Conservation (phyloP, 2,329 filamentous ascomycete genomes). For the Uncinocarpus reesii region DNA sequence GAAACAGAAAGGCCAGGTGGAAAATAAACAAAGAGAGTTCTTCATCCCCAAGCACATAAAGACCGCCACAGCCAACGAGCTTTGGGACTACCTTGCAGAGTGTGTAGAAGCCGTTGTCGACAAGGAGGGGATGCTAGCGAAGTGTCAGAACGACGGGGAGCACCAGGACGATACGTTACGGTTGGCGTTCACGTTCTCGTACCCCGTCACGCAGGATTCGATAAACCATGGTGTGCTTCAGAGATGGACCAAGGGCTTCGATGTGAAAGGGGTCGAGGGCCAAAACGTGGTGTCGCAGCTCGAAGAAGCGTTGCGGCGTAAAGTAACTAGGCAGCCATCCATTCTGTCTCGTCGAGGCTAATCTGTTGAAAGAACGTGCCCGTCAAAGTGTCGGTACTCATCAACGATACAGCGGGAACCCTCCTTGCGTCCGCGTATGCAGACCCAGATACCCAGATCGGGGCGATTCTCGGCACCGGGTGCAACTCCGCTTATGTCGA, state of each 20-base stretch:
- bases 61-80: slow-evolving; percentile 68
- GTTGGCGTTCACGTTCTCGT: slow-evolving; percentile 92
- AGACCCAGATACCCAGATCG: slow-evolving; percentile 80
- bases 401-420: slow-evolving; percentile 96
- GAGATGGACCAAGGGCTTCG: slow-evolving; percentile 95
- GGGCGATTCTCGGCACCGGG: slow-evolving; percentile 95
- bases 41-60: slow-evolving; percentile 88
- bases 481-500: slow-evolving; percentile 99
- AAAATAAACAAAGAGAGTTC: slow-evolving; percentile 93
- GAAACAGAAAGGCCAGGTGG: slow-evolving; percentile 77
- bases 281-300: slow-evolving; percentile 83
- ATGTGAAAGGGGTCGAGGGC: slow-evolving; percentile 84
- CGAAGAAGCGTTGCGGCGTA: slow-evolving; percentile 61
- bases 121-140: slow-evolving; percentile 54
- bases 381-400: slow-evolving; percentile 83
- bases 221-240: slow-evolving; percentile 88
- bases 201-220: slow-evolving; percentile 87
- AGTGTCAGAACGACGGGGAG: slow-evolving; percentile 43
- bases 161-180: slow-evolving; percentile 47
- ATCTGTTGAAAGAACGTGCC: slow-evolving; percentile 53
- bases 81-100: slow-evolving; percentile 92
- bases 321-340: too few species aligned
- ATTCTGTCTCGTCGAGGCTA: neutral
- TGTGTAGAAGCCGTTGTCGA: slow-evolving; percentile 84
- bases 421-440: slow-evolving; percentile 95